Base-by-base conservation (phyloP, 2,329 filamentous ascomycete species). In the Berkeleyomyces basicola region DNA sequence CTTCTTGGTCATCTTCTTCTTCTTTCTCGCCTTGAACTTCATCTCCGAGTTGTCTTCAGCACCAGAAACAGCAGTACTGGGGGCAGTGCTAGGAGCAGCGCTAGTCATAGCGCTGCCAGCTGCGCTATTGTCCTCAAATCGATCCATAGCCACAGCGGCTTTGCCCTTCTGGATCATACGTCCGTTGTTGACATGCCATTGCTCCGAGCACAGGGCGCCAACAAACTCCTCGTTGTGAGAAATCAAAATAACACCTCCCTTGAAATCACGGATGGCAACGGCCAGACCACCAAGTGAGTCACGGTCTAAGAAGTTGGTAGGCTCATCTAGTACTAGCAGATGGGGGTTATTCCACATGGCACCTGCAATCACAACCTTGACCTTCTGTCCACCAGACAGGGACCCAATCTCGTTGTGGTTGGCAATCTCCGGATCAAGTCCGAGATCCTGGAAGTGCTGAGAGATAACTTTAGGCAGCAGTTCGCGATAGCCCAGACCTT, bases 311-410 rank as follows among this genome's bases (percentile, higher is more conserved):
- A 96, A 99, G 79, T 99, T 99, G 73, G 93, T 97, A 64, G 93
- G 93, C 77, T 99, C 92, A 81, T 99, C 93, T 33, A 99, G 86
- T 58, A 99, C 93, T 66, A 99, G 83, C 70, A 99, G 77, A 78
- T 99, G 93, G 0, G 93, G 93, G 79, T 97, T 97, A 78, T 97
- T 96, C 91, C 91, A 96, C 90, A 95, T 95, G 69, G 90, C 89
- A 70, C 89, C 89, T 2, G 90, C 93, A 68, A 99, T 84, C 66
- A 99, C 93, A 58, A 99, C 93, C 82, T 99, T 99, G 77, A 99
- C 93, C 76, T 97, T 97, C 73, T 99, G 93, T 11, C 93, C 93
- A 75, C 93, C 93, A 7, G 91, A 96, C 10, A 99, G 81, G 70
- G 91, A 93, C 66, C 88, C 90, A 69, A 99, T 99, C 75, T 96